Percentiles rank a stretch among this genome's conserved stretches.
Conservation (phyloP, 148 eudicot species). For the Tetragonia tetragonoides region DNA sequence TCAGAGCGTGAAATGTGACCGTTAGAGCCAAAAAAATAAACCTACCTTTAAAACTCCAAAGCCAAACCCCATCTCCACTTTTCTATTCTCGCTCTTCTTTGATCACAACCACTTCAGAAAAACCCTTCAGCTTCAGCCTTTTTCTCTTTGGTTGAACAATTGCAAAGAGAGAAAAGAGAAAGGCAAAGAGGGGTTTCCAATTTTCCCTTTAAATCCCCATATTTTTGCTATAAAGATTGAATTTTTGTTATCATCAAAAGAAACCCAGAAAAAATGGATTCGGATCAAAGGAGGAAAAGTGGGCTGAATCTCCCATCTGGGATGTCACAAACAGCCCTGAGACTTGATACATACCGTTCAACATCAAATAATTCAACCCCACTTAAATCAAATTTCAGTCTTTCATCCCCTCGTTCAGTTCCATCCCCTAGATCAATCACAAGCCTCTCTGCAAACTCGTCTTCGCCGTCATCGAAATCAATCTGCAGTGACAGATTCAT, state of each 20-base stretch:
- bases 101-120: neutral
- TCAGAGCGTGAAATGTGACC: slow-evolving; percentile 24
- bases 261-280: slow-evolving; percentile 47
- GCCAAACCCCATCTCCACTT: slow-evolving; percentile 9
- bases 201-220: neutral
- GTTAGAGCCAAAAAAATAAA: slow-evolving; percentile 17
- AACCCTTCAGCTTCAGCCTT: neutral
- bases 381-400: slow-evolving; percentile 25
- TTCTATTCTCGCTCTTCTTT: neutral
- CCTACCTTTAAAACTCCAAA: slow-evolving; percentile 16
- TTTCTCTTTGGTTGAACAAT: slow-evolving; percentile 12
- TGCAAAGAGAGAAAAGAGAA: slow-evolving; percentile 7
- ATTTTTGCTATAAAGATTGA: neutral
- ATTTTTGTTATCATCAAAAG: neutral
- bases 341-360: slow-evolving; percentile 42
- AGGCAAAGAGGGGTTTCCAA: too few species aligned
- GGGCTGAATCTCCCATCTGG: slow-evolving; percentile 80
- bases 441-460: slow-evolving; percentile 42
- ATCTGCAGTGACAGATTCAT: slow-evolving; percentile 88
- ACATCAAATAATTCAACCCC: slow-evolving; percentile 25
- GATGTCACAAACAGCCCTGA: slow-evolving; percentile 66
- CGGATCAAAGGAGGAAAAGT: slow-evolving; percentile 64
- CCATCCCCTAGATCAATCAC: slow-evolving; percentile 81
- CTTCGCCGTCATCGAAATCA: slow-evolving; percentile 42
- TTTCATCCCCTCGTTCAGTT: slow-evolving; percentile 53